Base-by-base conservation (phyloP, 202 grass and related monocot species). In the Carex sylvatica region DNA sequence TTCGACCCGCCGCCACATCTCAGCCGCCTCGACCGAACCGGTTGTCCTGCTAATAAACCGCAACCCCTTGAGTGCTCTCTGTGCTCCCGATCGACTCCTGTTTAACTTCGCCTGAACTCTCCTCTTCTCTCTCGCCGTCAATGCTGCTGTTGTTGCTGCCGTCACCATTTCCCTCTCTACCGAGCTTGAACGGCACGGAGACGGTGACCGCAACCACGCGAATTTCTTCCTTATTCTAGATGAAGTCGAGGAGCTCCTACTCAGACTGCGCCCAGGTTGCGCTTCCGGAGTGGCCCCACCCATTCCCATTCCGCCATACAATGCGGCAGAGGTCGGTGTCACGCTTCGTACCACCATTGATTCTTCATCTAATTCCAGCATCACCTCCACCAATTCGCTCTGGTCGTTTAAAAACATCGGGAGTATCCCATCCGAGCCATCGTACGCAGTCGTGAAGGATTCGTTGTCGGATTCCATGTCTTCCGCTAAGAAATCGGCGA, bases 271-370 rank as follows among this genome's bases (percentile, higher is more conserved):
- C 9, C 40, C 78, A 8, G 15, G 51, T 5, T 51, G 70, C 0
- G 49, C 11, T 31, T 93, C 91, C 3, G 83, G 87, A 62, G 90
- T 83, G 80, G 6, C 42, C 18, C 51, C 15, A 31, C 72, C 49
- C 58, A 38, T 1, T 66, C 72, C 49, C 58, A 38, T 1, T 66
- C 35, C 51, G 77, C 84, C 36, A 61, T 91, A 93, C 65, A 93
- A 81, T 55, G 89, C 49, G 8, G 88, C 77, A 44, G 52, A 49
- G 19, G 96, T 99, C 78, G 91, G 93, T 20, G 96, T 99, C 78
- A 99, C 96, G 81, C 93, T 99, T 64, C 96, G 91, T 40, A 99
- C 89, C 66, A 99, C 93, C 96, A 99, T 99, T 78, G 91, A 96
- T 58, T 99, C 93, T 88, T 99, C 96, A 80, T 99, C 96, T 10